phyloP scores from a whole-genome alignment of 1,139 yeast species.

The Kurtzmaniella quercitrusa region DNA sequence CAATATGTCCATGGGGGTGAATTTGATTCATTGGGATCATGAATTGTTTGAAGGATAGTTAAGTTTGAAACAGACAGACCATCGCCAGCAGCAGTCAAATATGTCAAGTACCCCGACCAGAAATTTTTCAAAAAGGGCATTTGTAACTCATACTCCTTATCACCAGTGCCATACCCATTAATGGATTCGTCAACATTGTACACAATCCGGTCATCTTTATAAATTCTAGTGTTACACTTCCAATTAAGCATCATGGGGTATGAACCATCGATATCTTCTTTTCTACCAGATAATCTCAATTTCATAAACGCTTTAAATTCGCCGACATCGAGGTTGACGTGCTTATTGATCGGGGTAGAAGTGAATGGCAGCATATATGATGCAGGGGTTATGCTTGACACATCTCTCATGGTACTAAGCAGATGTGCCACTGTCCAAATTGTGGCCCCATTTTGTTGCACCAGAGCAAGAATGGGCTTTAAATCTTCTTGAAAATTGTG shows the following conservation, averaged over 20 bases:
- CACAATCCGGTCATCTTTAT: conserved; percentile 19
- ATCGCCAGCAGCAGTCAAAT: conserved; percentile 31
- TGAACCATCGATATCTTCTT: conserved; percentile 3
- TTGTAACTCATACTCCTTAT: conserved; percentile 23
- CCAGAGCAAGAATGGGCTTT: conserved; percentile 2
- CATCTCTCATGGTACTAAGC: conserved; percentile 2
- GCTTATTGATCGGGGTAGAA: conserved; percentile 12
- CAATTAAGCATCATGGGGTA: conserved; percentile 24
- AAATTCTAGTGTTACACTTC: conserved; percentile 31
- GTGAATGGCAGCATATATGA: conserved; percentile 12
- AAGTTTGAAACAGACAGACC: conserved; percentile 18
- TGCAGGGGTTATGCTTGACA: conserved; percentile 4
- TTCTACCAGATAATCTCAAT: conserved; percentile 14
- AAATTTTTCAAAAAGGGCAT: conserved; percentile 38
- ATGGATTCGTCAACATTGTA: conserved; percentile 27
- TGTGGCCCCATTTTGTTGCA: conserved; percentile 7
- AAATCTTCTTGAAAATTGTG: conserved; percentile 3
- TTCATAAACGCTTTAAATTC: conserved; percentile 27
- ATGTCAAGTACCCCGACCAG: conserved; percentile 38
- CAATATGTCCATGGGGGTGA: conserved; percentile 13
- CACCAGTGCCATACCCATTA: conserved; percentile 26
- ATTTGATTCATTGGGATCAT: conserved; percentile 9
- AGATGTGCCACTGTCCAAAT: conserved; percentile 9
- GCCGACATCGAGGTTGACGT: conserved; percentile 22
- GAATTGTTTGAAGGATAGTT: conserved; percentile 29